Evolutionary conservation across 106 monocot genomes (phyloP).

Genomic region (Posidonia australis): DNA sequence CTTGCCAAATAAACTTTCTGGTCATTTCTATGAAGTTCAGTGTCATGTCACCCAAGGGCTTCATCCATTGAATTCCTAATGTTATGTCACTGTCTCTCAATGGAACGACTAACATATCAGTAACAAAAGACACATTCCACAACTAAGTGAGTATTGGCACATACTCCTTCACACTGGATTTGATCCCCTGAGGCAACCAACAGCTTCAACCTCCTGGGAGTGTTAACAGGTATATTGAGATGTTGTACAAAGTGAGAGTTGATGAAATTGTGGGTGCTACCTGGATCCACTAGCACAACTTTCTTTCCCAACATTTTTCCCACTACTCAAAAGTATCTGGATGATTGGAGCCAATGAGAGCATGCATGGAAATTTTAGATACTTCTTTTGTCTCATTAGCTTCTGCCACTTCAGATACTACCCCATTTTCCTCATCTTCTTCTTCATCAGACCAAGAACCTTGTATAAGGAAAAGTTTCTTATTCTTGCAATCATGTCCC

Average conservation of each 20-base stretch:
- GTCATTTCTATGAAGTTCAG: background rate
- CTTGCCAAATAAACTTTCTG: background rate
- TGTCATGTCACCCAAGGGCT: background rate
- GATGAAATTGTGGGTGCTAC: background rate
- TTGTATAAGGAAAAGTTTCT: background rate
- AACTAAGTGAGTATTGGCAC: background rate
- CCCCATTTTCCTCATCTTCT: background rate
- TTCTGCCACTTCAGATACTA: fast-evolving
- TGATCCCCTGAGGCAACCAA: background rate
- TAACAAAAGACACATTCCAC: background rate
- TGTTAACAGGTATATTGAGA: background rate
- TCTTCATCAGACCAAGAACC: fast-evolving
- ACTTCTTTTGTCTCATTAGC: background rate
- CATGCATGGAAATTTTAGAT: background rate
- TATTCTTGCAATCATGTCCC: background rate
- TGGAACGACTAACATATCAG: background rate
- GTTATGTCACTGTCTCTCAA: background rate
- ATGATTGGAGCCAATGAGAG: background rate
- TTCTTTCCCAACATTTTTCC: background rate
- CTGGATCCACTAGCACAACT: background rate
- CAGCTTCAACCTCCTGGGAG: background rate
- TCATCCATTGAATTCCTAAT: background rate
- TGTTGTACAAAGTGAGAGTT: background rate
- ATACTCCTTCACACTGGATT: background rate
- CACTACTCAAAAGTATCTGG: background rate